Percentiles rank a stretch among this genome's conserved stretches.
phyloP scores from a whole-genome alignment of 2,329 filamentous ascomycete species.

The Aspergillus chevalieri region DNA sequence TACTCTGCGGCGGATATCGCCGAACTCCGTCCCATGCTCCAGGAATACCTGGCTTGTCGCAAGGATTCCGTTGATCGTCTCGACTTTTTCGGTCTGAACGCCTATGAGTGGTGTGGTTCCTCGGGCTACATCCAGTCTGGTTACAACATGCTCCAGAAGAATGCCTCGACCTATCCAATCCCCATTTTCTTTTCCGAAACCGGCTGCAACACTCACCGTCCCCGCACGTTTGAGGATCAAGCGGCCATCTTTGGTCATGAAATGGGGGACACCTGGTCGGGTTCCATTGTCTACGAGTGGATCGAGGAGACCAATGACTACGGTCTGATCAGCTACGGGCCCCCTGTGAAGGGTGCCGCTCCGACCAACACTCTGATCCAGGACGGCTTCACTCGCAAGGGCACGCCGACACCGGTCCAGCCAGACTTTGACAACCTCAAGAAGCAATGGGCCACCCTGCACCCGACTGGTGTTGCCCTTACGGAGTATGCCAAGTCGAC shows the following conservation, averaged over 20 bases:
- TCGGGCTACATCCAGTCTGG: constrained; percentile 56
- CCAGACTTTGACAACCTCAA: constrained; percentile 77
- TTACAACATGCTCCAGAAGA: constrained; percentile 62
- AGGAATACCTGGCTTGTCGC: constrained; percentile 74
- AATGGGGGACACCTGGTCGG: constrained; percentile 67
- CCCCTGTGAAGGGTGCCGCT: constrained; percentile 48
- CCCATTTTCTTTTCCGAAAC: constrained; percentile 88
- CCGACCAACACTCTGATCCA: constrained; percentile 51
- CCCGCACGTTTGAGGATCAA: constrained; percentile 55
- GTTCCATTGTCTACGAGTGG: constrained; percentile 85
- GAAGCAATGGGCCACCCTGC: constrained; percentile 66
- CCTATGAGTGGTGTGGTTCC: constrained; percentile 70
- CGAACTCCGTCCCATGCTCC: constrained; percentile 58
- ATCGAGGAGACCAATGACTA: constrained; percentile 79
- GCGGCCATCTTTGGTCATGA: constrained; percentile 66
- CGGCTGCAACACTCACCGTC: constrained; percentile 60
- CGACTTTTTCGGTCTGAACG: constrained; percentile 82
- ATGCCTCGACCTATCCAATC: constrained; percentile 66
- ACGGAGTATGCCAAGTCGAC: constrained; percentile 62
- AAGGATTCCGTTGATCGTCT: constrained; percentile 59
- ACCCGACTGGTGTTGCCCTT: constrained; percentile 61
- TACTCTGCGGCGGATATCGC: constrained; percentile 85
- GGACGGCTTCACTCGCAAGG: constrained; percentile 64
- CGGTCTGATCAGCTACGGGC: constrained; percentile 71
- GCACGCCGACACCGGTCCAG: constrained; percentile 64